Evolutionary conservation across 2,329 filamentous ascomycete genomes (phyloP).

Genomic region (Nakataea oryzae): DNA sequence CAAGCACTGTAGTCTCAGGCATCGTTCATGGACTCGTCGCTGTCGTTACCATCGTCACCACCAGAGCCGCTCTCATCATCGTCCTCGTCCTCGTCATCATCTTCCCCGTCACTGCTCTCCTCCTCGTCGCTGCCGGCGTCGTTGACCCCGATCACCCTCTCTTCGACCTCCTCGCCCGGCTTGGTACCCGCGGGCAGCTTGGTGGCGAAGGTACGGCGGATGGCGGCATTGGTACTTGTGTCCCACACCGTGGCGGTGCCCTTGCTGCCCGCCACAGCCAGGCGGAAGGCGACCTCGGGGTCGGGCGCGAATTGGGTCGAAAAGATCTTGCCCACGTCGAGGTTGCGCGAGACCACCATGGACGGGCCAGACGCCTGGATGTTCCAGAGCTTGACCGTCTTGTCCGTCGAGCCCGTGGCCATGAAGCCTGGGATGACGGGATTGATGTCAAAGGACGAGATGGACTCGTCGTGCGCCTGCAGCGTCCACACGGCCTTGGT

Average conservation of each 20-base stretch:
- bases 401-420: conserved; percentile 87
- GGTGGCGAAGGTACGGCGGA: conserved; percentile 73
- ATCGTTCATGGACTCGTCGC: conserved; percentile 46
- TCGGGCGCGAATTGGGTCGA: conserved; percentile 86
- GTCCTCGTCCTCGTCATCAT: conserved; percentile 31
- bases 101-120: conserved; percentile 32
- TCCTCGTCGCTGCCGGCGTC: conserved; percentile 48
- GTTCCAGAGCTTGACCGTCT: conserved; percentile 96
- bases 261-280: conserved; percentile 91
- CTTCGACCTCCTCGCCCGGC: conserved; percentile 53
- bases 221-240: conserved; percentile 81
- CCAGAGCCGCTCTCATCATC: conserved; percentile 14
- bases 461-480: conserved; percentile 86
- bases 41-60: conserved; percentile 24
- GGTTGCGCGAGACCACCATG: conserved; percentile 83
- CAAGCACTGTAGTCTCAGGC: conserved; percentile 22
- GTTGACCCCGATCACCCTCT: conserved; percentile 67
- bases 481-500: conserved; percentile 89
- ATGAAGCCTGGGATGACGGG: conserved; percentile 82
- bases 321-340: conserved; percentile 93
- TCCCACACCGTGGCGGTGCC: conserved; percentile 92
- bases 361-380: conserved; percentile 69
- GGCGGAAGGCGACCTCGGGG: conserved; percentile 77
- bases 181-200: conserved; percentile 45
- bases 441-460: conserved; percentile 92